Base-by-base conservation (phyloP, 805 yeast species). In the Sungouiella blattae region DNA sequence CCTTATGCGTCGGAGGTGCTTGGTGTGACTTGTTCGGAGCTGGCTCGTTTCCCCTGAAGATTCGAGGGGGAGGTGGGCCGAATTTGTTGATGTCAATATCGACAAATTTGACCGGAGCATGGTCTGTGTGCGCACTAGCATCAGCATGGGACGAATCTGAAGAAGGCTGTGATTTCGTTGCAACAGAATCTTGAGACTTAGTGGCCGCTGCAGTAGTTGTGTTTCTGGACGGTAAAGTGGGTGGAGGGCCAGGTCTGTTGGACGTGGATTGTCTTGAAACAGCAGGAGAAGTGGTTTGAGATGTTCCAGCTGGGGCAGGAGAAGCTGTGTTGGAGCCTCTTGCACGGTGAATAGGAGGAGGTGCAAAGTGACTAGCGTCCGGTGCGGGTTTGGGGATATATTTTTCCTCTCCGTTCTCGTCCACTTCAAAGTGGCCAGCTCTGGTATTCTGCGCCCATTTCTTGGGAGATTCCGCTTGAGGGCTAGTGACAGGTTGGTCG, bases 61-160 rank as follows among this genome's bases (percentile, higher is more conserved):
- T 27, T 16, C 52, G 59, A 4, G 77, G 77, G 2, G 75, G 75
- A 6, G 77, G 76, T 2, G 76, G 71, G 1, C 69, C 77, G 39
- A 59, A 57, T 21, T 58, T 60, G 22, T 52, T 44, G 9, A 58
- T 41, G 43, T 70, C 71, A 26, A 68, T 52, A 4, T 64, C 67
- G 51, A 44, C 36, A 20, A 41, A 44, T 29, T 44, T 44, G 24
- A 44, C 44, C 2, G 52, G 47, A 7, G 12, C 8, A 20, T 20
- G 8, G 6, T 20, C 22, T 7, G 22, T 9, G 6, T 6, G 22
- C 6, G 22, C 22, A 20, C 8, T 7, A 6, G 22, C 22, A 20
- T 6, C 8, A 20, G 22, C 22, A 9, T 9, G 6, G 11, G 35
- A 13, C 14, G 41, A 32, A 11, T 28, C 25, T 5, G 38, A 31